phyloP scores from a whole-genome alignment of 192 early-diverging fungal genomes.

The Entomortierella beljakovae region DNA sequence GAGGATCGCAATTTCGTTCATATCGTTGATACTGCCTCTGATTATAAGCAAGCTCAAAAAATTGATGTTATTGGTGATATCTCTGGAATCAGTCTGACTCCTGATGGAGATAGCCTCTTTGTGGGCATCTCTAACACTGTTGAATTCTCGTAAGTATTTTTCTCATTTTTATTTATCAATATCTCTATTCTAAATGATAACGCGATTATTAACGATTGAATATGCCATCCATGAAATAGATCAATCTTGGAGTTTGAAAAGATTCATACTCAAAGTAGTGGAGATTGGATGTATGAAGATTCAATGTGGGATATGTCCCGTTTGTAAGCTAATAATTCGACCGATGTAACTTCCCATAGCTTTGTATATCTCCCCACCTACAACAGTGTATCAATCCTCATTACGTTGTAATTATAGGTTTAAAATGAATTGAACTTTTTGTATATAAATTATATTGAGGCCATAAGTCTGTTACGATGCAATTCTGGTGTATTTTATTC shows the following conservation, averaged over 20 bases:
- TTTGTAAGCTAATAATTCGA: too few relatives aligned
- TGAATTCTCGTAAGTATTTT: constrained; percentile 34
- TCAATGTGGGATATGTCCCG: not conserved
- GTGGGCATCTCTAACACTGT: constrained; percentile 26
- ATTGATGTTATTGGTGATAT: constrained; percentile 49
- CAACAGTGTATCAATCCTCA: too few relatives aligned
- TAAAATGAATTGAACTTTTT: too few relatives aligned
- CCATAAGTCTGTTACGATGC: too few relatives aligned
- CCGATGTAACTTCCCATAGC: too few relatives aligned
- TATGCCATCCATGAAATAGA: not conserved
- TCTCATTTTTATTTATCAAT: not conserved
- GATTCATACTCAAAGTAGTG: not conserved
- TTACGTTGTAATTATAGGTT: too few relatives aligned
- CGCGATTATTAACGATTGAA: not conserved
- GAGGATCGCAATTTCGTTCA: constrained; percentile 44
- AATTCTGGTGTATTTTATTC: too few relatives aligned
- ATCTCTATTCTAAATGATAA: not conserved
- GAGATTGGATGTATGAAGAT: not conserved
- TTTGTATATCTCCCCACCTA: too few relatives aligned
- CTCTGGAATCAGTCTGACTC: constrained; percentile 44
- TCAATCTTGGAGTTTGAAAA: constrained; percentile 44
- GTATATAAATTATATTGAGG: too few relatives aligned
- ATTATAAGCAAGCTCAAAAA: constrained; percentile 35
- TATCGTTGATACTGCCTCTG: constrained; percentile 37
- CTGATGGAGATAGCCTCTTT: constrained; percentile 36